Evolutionary conservation across 108 stramenopile genomes (phyloP).

Genomic region (Skeletonema potamos): DNA sequence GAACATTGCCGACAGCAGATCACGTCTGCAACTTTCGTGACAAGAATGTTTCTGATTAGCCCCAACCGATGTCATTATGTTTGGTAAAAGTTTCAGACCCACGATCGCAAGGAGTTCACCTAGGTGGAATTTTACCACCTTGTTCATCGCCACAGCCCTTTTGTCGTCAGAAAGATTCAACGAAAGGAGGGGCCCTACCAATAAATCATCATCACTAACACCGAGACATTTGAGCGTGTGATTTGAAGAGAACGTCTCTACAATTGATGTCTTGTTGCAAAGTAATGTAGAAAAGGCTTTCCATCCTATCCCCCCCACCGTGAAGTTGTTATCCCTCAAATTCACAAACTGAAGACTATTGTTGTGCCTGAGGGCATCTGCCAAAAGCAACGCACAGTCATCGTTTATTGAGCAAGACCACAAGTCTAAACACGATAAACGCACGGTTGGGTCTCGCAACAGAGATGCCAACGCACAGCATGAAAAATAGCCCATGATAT

Average conservation of each 20-base stretch:
- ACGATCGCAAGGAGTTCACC: background rate
- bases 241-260: slow-evolving; percentile 2
- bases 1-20: background rate
- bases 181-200: background rate
- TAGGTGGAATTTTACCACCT: background rate
- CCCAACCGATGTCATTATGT: background rate
- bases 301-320: background rate
- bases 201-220: background rate
- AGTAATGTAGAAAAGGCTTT: slow-evolving; percentile 1
- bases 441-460: background rate
- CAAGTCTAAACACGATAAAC: background rate
- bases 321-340: background rate
- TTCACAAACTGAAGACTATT: background rate
- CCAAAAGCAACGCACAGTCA: background rate
- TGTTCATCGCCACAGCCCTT: background rate
- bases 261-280: slow-evolving; percentile 8
- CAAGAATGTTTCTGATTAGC: background rate
- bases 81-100: background rate
- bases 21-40: background rate
- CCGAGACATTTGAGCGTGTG: background rate
- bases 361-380: background rate
- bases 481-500: background rate
- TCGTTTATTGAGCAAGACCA: background rate
- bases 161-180: background rate
- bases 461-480: background rate